Percentiles rank a stretch among this genome's conserved stretches.
These are phyloP conservation scores for Gremmenia infestans DNA, from an alignment of 2,329 filamentous ascomycete genomes.

Conservation along the genomic window DNA sequence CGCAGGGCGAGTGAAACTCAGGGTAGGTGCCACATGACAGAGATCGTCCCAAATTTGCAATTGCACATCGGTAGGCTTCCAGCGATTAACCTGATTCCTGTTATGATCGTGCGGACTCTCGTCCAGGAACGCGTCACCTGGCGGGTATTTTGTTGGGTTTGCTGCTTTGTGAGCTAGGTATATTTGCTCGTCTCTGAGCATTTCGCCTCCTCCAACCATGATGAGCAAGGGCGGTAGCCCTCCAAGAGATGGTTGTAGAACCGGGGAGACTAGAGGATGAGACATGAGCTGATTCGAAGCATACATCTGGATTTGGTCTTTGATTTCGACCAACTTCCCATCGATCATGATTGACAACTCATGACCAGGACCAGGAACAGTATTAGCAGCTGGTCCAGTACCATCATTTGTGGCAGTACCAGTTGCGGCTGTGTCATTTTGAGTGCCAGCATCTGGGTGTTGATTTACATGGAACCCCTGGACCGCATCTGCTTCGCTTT, in stretches of 20 bases:
- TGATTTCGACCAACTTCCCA: slow-evolving; percentile 66
- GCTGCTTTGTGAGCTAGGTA: slow-evolving; percentile 94
- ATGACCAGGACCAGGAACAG: slow-evolving; percentile 30
- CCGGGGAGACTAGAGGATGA: slow-evolving; percentile 85
- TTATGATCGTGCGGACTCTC: slow-evolving; percentile 56
- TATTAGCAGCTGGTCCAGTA: slow-evolving; percentile 23
- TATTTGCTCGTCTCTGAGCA: slow-evolving; percentile 89
- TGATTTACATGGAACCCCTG: slow-evolving; percentile 33
- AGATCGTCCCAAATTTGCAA: slow-evolving; percentile 95
- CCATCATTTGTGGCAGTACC: slow-evolving; percentile 27
- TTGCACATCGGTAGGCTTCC: slow-evolving; percentile 83
- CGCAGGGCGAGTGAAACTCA: slow-evolving; percentile 94
- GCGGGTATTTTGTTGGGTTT: slow-evolving; percentile 71
- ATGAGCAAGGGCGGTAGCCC: slow-evolving; percentile 85
- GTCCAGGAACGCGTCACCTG: slow-evolving; percentile 57
- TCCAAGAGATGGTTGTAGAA: slow-evolving; percentile 82
- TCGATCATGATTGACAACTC: slow-evolving; percentile 64
- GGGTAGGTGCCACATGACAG: slow-evolving; percentile 84
- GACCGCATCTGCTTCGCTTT: slow-evolving; percentile 34
- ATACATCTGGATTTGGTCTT: slow-evolving; percentile 87
- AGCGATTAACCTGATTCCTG: slow-evolving; percentile 51
- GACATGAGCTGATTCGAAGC: slow-evolving; percentile 78
- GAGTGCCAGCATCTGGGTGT: slow-evolving; percentile 20
- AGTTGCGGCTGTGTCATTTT: slow-evolving; percentile 32
- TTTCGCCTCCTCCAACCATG: slow-evolving; percentile 81